Percentiles rank a stretch among this genome's conserved stretches.
Conservation (phyloP, 1,284 basidiomycete species). For the Ustilago bromivora region DNA sequence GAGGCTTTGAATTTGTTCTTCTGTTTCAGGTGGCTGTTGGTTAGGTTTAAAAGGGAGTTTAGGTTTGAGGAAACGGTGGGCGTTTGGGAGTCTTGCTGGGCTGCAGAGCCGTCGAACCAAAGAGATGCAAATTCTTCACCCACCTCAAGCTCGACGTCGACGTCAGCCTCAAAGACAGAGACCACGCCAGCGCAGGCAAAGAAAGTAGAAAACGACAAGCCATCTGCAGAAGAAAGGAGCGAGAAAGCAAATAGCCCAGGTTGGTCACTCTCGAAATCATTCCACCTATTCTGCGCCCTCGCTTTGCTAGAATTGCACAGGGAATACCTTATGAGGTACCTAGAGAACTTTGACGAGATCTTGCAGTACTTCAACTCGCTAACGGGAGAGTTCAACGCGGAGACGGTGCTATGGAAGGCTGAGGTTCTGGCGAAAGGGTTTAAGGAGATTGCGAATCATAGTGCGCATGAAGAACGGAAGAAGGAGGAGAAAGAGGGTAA, state of each 20-base stretch:
- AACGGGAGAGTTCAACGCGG: conserved; percentile 43
- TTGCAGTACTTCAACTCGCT: conserved; percentile 60
- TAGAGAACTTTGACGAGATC: conserved; percentile 78
- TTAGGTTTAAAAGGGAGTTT: conserved; percentile 80
- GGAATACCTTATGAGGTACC: conserved; percentile 90
- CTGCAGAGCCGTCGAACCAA: conserved; percentile 30
- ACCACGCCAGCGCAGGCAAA: not conserved
- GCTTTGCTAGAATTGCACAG: conserved; percentile 93
- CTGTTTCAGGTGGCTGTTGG: conserved; percentile 83
- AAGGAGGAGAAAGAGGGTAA: not conserved
- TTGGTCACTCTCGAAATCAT: conserved; percentile 72
- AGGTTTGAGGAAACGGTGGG: conserved; percentile 86
- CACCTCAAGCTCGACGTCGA: not conserved
- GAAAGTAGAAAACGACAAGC: not conserved
- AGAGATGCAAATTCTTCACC: not conserved
- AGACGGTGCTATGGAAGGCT: conserved; percentile 39
- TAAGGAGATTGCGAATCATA: conserved; percentile 10
- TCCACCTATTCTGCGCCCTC: conserved; percentile 93
- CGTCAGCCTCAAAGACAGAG: not conserved
- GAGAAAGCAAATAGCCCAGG: not conserved
- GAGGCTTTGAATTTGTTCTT: conserved; percentile 96
- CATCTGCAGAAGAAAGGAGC: not conserved
- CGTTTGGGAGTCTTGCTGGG: conserved; percentile 80
- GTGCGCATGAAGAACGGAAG: not conserved
- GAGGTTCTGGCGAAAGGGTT: conserved; percentile 49